Evolutionary conservation across 2,329 filamentous ascomycete genomes (phyloP).

Genomic region (Aureobasidium sp.): DNA sequence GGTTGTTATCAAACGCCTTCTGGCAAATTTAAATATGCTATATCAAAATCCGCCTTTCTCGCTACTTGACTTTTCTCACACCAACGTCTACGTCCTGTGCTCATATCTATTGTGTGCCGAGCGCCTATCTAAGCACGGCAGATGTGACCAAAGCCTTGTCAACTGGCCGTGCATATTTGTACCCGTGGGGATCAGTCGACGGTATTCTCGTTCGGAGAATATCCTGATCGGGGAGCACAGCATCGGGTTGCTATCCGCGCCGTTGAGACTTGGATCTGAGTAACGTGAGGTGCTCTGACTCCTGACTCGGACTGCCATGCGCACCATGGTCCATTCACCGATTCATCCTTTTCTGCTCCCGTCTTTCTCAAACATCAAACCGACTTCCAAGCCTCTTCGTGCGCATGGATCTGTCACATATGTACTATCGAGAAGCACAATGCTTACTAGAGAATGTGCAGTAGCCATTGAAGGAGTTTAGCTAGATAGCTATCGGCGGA

Average conservation of each 20-base stretch:
- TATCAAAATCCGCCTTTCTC: not conserved
- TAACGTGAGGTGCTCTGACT: not conserved
- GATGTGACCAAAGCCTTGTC: not conserved
- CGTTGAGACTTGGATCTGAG: constrained; percentile 1
- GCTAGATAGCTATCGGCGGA: too few species aligned
- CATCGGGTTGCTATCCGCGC: constrained; percentile 7
- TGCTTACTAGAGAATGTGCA: too few species aligned
- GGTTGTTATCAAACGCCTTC: not conserved
- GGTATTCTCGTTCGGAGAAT: not conserved
- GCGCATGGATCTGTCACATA: too few species aligned
- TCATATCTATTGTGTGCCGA: not conserved
- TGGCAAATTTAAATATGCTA: not conserved
- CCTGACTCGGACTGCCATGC: not conserved
- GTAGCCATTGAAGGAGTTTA: too few species aligned
- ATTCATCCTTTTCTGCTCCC: not conserved
- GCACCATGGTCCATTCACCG: not conserved
- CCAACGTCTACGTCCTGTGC: not conserved
- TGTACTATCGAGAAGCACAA: too few species aligned
- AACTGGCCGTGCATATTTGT: not conserved
- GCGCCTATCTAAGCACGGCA: not conserved
- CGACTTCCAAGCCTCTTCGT: too few species aligned
- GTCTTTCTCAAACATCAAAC: not conserved
- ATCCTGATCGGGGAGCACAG: not conserved
- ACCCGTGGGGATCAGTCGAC: not conserved
- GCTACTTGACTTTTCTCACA: not conserved